Base-by-base conservation (phyloP, 2,329 filamentous ascomycete species). In the Microsporum ferrugineum region DNA sequence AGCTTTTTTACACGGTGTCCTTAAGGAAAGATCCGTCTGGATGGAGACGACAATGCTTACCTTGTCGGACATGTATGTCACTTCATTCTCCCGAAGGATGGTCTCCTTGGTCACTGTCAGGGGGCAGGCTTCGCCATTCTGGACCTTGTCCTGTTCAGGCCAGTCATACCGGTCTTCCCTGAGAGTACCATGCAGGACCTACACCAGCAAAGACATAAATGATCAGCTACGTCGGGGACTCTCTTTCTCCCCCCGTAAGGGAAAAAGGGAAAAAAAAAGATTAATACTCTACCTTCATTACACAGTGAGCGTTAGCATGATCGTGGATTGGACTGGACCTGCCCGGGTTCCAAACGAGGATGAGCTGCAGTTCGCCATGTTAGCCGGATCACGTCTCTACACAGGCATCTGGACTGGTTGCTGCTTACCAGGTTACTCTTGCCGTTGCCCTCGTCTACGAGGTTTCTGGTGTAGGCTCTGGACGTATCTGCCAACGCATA, bases 11-110 rank as follows among this genome's bases (percentile, higher is more conserved):
- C 14, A 7, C 7, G 23, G 45, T 17, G 27, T 51, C 49, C 27
- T 12, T 33, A 23, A 23, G 27, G 14, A n/a, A 12, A 10, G 27
- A 23, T 36, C 31, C n/a, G n/a, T 14, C 3, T 0, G 2, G 3
- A 39, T 4, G 17, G n/a, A 43, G 39, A 43, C 5, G 39, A 12
- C 3, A 41, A 41, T 23, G 17, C 72, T 61, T 63, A 78, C 77
- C 68, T 79, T 84, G 72, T 96, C 91, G 43, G 89, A 88, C 86
- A 96, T 96, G 74, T 96, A 96, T 6, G 89, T 87, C 43, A 95
- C 89, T 64, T 87, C 78, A 65, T 92, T 87, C 70, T 86, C 79
- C 57, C 79, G 76, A 69, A 90, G 88, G 47, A 79, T 81, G 43
- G 82, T 88, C 69, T 89, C 82, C 51, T 83, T 85, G 65, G 85